phyloP scores from a whole-genome alignment of 306 rosid species.

The Prunus padus region DNA sequence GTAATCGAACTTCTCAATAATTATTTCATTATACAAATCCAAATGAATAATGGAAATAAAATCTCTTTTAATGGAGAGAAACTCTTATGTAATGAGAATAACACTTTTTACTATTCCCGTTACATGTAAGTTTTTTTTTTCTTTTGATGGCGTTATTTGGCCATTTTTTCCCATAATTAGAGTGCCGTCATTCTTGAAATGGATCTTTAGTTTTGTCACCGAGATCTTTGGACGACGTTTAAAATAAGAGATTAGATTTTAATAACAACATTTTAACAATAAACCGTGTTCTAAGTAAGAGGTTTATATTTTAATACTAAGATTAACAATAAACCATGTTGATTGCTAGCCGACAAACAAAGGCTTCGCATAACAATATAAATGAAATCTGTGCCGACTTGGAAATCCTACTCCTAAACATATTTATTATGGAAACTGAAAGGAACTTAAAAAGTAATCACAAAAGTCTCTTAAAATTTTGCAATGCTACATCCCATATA shows the following conservation, averaged over 20 bases:
- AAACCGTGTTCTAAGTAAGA: background rate
- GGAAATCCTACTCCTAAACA: background rate
- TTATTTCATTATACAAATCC: background rate
- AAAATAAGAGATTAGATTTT: background rate
- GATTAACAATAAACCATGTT: background rate
- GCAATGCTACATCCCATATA: too few species aligned
- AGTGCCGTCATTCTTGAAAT: conserved; percentile 1
- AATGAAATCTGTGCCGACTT: background rate
- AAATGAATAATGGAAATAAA: background rate
- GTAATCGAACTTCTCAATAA: background rate
- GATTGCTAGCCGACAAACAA: background rate
- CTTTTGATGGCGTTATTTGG: background rate
- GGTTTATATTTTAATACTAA: background rate
- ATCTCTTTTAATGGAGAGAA: background rate
- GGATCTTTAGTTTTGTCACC: background rate
- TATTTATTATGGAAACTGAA: too few species aligned
- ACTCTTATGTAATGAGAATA: too few species aligned
- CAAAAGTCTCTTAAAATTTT: too few species aligned
- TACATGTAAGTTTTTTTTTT: too few species aligned
- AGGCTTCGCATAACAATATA: background rate
- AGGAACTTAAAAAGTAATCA: too few species aligned
- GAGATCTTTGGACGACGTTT: background rate
- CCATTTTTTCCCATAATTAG: background rate
- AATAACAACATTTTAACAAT: background rate
- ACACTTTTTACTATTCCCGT: too few species aligned